Percentiles rank a stretch among this genome's conserved stretches.
Conservation (phyloP, 2,329 filamentous ascomycete species). For the Phaeomoniella chlamydospora region DNA sequence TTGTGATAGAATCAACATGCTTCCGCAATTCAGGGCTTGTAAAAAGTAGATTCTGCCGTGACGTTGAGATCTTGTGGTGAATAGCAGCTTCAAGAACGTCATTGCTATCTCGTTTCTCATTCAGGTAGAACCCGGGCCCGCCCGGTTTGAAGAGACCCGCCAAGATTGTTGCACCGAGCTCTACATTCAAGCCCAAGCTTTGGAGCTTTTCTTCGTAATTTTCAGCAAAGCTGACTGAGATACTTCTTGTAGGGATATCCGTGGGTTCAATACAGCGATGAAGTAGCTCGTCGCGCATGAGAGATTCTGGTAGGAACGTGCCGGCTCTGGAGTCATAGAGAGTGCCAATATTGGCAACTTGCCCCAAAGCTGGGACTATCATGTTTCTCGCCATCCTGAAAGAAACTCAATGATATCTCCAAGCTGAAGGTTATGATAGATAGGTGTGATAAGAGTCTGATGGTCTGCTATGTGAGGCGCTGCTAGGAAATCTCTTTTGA, state of each 20-base stretch:
- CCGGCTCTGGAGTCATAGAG: constrained; percentile 11
- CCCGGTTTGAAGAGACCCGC: constrained; percentile 5
- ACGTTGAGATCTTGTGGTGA: constrained; percentile 5
- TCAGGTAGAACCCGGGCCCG: constrained; percentile 7
- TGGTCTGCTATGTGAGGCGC: background rate
- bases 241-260: constrained; percentile 3
- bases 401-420: background rate
- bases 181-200: constrained; percentile 5
- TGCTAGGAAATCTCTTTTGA: background rate
- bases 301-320: constrained; percentile 5
- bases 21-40: constrained; percentile 1
- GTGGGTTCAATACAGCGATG: no score
- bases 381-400: background rate
- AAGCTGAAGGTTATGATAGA: background rate
- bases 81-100: constrained; percentile 6
- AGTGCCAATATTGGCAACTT: constrained; percentile 7
- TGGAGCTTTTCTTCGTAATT: constrained; percentile 8
- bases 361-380: constrained; percentile 6
- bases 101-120: constrained; percentile 4
- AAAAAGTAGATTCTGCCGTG: constrained; percentile 7
- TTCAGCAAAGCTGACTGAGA: constrained; percentile 4
- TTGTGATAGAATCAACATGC: constrained; percentile 1
- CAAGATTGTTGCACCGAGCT: constrained; percentile 9
- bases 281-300: constrained; percentile 4
- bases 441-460: background rate